Conservation (phyloP, 2,329 filamentous ascomycete genomes). For the Fusarium mexicanum region DNA sequence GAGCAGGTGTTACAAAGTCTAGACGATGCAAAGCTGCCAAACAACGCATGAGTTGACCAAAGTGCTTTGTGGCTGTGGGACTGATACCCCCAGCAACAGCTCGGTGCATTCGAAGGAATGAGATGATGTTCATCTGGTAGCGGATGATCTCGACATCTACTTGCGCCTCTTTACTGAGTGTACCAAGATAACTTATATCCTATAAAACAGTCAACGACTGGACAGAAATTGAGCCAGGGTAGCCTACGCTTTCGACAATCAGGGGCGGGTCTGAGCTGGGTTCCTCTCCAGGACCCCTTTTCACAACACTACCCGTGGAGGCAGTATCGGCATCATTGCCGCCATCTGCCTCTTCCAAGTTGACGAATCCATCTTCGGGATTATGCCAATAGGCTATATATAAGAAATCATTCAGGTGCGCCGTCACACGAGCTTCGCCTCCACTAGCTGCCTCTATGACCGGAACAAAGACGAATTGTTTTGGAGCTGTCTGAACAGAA, state of each 20-base stretch:
- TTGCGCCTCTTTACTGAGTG: constrained; percentile 66
- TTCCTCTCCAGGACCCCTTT: constrained; percentile 43
- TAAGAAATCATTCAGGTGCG: constrained; percentile 81
- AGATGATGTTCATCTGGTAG: constrained; percentile 87
- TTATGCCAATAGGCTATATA: constrained; percentile 90
- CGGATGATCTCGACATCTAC: constrained; percentile 81
- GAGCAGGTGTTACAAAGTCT: constrained; percentile 82
- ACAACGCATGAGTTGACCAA: constrained; percentile 73
- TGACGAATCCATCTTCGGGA: constrained; percentile 75
- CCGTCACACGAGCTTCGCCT: constrained; percentile 60
- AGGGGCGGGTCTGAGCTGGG: constrained; percentile 43
- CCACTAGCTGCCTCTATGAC: constrained; percentile 65
- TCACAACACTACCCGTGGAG: constrained; percentile 59
- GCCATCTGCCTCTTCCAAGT: constrained; percentile 71
- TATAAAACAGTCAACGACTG: constrained; percentile 44
- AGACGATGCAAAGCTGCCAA: constrained; percentile 85
- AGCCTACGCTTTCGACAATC: constrained; percentile 56
- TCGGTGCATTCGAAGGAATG: constrained; percentile 88
- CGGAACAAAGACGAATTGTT: constrained; percentile 82
- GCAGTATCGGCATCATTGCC: constrained; percentile 47
- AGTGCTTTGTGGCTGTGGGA: constrained; percentile 80
- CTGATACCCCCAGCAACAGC: constrained; percentile 83
- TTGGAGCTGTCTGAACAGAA: constrained; percentile 77
- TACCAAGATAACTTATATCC: constrained; percentile 68
- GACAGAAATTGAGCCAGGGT: neutral